Base-by-base conservation (phyloP, 257 asterid species). In the Lycium ferocissimum region DNA sequence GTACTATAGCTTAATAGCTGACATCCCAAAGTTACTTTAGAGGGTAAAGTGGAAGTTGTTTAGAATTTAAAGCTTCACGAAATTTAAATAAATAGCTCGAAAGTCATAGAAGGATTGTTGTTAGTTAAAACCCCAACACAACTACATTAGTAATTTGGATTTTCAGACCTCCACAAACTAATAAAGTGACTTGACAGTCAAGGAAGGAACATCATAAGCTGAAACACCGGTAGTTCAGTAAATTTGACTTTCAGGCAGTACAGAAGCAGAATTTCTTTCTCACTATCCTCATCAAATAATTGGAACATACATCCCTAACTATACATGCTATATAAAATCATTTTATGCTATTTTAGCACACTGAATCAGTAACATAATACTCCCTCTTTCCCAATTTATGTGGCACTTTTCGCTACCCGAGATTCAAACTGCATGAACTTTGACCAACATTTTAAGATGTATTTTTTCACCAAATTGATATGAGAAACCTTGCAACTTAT, bases 171-270 rank as follows among this genome's bases (percentile, higher is more conserved):
- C 80, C 11, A 1, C 58, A 72, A n/a, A 43, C 18, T 7, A 43
- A 72, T 71, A 43, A 43, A 72, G 37, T 72, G 35, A 37, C 38
- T 43, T 10, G 58, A 18, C 56, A 43, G 80, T 5, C 38, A 0
- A 5, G 37, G 80, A 72, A 18, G 80, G 20, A 72, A 43, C 37
- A 5, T 72, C 51, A 40, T 1, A 9, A 70, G 37, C 43, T n/a
- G 3, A n/a, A 45, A 45, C 58, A 45, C 18, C 58, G n/a, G 35
- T 40, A 71, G 22, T 71, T n/a, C 18, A n/a, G 6, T 17, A 38
- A 67, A 45, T 9, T n/a, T 72, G 80, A 72, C 80, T 45, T n/a
- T 72, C 80, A 10, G 18, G 15, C n/a, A 45, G n/a, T 72, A 45
- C 80, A 72, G 80, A 45, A 45, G 56, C 69, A 62, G 8, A 13